Evolutionary conservation across 495 filamentous ascomycete genomes (phyloP), one percentile per base, ranked within the genome.

Genomic region (Hyaloscypha variabilis): DNA sequence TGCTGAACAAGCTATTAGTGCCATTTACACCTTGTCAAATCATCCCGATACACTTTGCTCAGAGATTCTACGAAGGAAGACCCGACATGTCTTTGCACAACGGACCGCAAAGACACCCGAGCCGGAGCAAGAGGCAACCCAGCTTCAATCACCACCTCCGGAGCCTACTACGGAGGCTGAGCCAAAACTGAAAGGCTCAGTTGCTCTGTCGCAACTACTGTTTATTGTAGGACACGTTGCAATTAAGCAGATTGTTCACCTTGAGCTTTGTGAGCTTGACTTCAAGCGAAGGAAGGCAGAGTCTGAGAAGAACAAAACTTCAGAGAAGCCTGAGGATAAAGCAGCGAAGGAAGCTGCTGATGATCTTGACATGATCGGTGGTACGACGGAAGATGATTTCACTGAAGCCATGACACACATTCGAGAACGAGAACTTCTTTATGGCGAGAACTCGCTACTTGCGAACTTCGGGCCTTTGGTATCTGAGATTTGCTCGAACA

Each of bases 221-320:
- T 99, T 97, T 76, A 88, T 97, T 58, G 94, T 99, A 59, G 95
- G 94, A 6, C 94, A 99, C 72, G 91, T 97, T 64, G 94, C 94
- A 30, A 92, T 99, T 77, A 99, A 99, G 75, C 95, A 99, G 71
- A 99, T 98, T 65, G 95, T 99, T n/a, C 96, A 99, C 75, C 83
- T 99, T n/a, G 95, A 99, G 68, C 83, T 98, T 2, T 94, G 92
- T 76, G 95, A 99, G 73, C 85, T 94, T 42, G 95, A 99, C 75
- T 99, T 99, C 78, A 99, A 99, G 78, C 87, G 94, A 28, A 84
- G 93, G 62, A 99, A 98, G 78, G 91, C 90, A 17, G 95, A 97
- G 69, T 92, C 94, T 66, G 95, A 98, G 75, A 97, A 94, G 77
- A 89, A 81, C 53, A 76, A 79, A 3, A 74, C 78, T 3, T 72